Conservation (phyloP, 1,284 basidiomycete genomes). For the Volvariella surrecta region DNA sequence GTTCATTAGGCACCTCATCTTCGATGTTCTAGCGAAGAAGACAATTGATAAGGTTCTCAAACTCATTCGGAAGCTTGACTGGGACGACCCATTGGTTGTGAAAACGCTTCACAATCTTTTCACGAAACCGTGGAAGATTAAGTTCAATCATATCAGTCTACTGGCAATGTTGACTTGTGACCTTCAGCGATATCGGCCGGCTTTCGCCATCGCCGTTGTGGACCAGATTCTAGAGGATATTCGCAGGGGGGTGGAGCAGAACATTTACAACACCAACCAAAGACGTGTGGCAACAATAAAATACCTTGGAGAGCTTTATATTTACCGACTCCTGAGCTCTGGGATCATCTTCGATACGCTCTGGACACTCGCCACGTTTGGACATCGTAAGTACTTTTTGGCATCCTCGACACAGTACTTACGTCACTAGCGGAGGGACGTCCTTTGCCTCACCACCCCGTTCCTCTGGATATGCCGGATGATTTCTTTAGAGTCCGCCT, state of each 20-base stretch:
- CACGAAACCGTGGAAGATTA: slow-evolving; percentile 95
- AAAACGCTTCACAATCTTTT: slow-evolving; percentile 71
- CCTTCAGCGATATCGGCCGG: slow-evolving; percentile 85
- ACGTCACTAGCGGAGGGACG: slow-evolving; percentile 70
- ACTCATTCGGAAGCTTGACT: slow-evolving; percentile 88
- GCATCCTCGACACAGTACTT: slow-evolving; percentile 3
- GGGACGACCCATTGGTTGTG: slow-evolving; percentile 68
- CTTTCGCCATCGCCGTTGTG: slow-evolving; percentile 82
- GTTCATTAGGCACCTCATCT: slow-evolving; percentile 90
- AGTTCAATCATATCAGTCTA: slow-evolving; percentile 85
- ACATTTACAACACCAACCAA: slow-evolving; percentile 94
- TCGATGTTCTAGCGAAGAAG: slow-evolving; percentile 84
- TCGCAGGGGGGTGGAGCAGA: slow-evolving; percentile 85
- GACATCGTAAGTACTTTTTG: slow-evolving; percentile 67
- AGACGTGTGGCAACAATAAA: slow-evolving; percentile 85
- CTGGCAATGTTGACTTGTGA: slow-evolving; percentile 93
- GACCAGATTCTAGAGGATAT: slow-evolving; percentile 95
- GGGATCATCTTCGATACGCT: slow-evolving; percentile 88
- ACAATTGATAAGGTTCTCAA: slow-evolving; percentile 92
- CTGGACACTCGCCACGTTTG: slow-evolving; percentile 95
- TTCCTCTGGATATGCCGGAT: slow-evolving; percentile 82
- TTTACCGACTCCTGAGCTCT: slow-evolving; percentile 89
- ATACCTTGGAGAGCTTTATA: slow-evolving; percentile 96
- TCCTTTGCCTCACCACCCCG: slow-evolving; percentile 75
- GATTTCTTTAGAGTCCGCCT: slow-evolving; percentile 95